Evolutionary conservation across 2,329 filamentous ascomycete genomes (phyloP).

Genomic region (Neoarthrinium moseri): DNA sequence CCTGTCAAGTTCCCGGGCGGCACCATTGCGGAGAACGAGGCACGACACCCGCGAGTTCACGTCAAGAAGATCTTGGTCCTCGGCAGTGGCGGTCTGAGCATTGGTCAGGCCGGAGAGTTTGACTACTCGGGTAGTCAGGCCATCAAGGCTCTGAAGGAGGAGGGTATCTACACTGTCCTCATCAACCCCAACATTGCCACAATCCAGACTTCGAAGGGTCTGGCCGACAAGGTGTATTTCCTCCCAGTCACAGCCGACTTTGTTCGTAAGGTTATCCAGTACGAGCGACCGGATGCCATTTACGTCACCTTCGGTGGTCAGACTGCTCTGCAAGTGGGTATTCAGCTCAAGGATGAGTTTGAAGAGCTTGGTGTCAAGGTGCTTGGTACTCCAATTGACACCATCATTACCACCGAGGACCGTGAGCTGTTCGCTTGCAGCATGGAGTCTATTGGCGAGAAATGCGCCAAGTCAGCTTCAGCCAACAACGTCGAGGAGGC

Average conservation of each 20-base stretch:
- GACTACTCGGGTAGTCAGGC: slow-evolving; percentile 98
- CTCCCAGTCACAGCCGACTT: slow-evolving; percentile 95
- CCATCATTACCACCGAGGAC: slow-evolving; percentile 98
- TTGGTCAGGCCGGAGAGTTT: slow-evolving; percentile 97
- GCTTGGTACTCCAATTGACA: slow-evolving; percentile 93
- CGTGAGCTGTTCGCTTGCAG: slow-evolving; percentile 95
- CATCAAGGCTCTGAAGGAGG: slow-evolving; percentile 97
- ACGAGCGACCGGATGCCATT: slow-evolving; percentile 93
- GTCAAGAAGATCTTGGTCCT: slow-evolving; percentile 95
- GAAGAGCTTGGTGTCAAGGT: slow-evolving; percentile 89
- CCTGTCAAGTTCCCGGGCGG: slow-evolving; percentile 88
- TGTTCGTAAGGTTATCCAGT: slow-evolving; percentile 93
- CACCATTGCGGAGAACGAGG: slow-evolving; percentile 74
- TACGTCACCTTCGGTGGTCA: slow-evolving; percentile 98
- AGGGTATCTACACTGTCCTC: slow-evolving; percentile 95
- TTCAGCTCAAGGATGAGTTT: slow-evolving; percentile 96
- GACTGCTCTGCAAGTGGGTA: slow-evolving; percentile 94
- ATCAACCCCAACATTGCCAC: slow-evolving; percentile 99
- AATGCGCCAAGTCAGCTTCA: slow-evolving; percentile 95
- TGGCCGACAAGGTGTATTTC: slow-evolving; percentile 99
- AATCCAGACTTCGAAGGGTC: slow-evolving; percentile 95
- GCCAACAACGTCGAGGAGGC: slow-evolving; percentile 88
- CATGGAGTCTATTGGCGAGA: slow-evolving; percentile 98
- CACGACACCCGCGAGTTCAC: slow-evolving; percentile 71
- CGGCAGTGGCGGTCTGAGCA: slow-evolving; percentile 91